Conservation (phyloP, 257 asterid species). For the Eucommia ulmoides region DNA sequence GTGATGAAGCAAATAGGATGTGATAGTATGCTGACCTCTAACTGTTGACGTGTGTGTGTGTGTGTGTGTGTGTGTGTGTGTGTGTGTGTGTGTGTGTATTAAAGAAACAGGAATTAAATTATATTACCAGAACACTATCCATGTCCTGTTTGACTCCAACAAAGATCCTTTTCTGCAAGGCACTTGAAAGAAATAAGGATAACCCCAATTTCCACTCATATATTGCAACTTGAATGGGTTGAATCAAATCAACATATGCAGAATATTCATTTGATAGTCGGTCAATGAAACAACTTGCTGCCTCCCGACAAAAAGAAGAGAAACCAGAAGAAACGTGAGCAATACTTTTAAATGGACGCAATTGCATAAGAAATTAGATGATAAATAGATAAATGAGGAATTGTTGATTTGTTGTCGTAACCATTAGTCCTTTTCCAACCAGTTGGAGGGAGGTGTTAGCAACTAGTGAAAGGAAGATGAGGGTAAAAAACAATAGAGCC, state of each 20-base stretch:
- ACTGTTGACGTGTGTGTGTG: too few species aligned
- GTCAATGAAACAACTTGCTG: slow-evolving; percentile 44
- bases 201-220: slow-evolving; percentile 87
- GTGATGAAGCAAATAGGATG: too few species aligned
- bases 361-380: neutral
- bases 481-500: neutral
- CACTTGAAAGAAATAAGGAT: slow-evolving; percentile 47
- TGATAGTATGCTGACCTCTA: too few species aligned
- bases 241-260: slow-evolving; percentile 54
- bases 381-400: neutral
- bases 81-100: too few species aligned
- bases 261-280: slow-evolving; percentile 51
- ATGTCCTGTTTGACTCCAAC: slow-evolving; percentile 26
- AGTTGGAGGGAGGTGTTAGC: neutral
- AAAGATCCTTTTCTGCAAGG: slow-evolving; percentile 18
- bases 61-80: too few species aligned
- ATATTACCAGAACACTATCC: slow-evolving; percentile 36
- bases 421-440: too few species aligned
- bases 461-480: slow-evolving; percentile 5
- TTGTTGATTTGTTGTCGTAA: too few species aligned
- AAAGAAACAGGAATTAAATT: neutral
- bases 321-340: too few species aligned
- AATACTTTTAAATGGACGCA: neutral
- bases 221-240: slow-evolving; percentile 68
- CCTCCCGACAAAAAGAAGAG: slow-evolving; percentile 30